Conservation (phyloP, 108 stramenopile species). For the Schizochytrium sp. region DNA sequence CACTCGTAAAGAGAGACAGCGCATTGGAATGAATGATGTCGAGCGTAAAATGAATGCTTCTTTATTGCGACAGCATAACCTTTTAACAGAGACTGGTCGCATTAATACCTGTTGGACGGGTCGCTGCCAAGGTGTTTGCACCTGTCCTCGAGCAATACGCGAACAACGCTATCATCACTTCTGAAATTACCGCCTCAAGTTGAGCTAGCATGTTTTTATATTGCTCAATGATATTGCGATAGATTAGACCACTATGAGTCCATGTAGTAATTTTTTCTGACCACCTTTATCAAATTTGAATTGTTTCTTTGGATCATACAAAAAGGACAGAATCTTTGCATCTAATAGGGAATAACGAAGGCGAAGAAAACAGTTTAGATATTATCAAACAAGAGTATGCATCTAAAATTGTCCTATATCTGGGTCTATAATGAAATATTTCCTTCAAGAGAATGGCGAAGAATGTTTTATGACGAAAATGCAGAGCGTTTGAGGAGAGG, state of each 20-base stretch:
- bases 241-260: too few relatives aligned
- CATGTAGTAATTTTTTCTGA: too few relatives aligned
- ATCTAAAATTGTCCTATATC: too few relatives aligned
- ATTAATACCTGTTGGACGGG: slow-evolving; percentile 40
- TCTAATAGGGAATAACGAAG: too few relatives aligned
- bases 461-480: too few relatives aligned
- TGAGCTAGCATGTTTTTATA: neutral
- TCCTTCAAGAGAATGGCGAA: too few relatives aligned
- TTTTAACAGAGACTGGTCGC: neutral
- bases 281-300: too few relatives aligned
- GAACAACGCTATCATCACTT: slow-evolving; percentile 7
- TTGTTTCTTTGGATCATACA: too few relatives aligned
- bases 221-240: neutral
- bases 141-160: neutral
- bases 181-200: neutral
- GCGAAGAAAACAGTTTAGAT: too few relatives aligned
- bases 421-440: too few relatives aligned
- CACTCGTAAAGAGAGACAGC: slow-evolving; percentile 50
- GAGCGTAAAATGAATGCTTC: slow-evolving; percentile 32
- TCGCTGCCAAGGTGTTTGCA: slow-evolving; percentile 25
- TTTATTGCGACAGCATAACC: neutral
- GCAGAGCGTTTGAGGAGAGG: neutral
- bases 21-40: slow-evolving; percentile 46
- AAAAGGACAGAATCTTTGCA: too few relatives aligned
- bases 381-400: too few relatives aligned